Percentiles rank a stretch among this genome's conserved stretches.
Evolutionary conservation across 2,329 filamentous ascomycete genomes (phyloP).

Genomic region (Diplocarpon rosae): DNA sequence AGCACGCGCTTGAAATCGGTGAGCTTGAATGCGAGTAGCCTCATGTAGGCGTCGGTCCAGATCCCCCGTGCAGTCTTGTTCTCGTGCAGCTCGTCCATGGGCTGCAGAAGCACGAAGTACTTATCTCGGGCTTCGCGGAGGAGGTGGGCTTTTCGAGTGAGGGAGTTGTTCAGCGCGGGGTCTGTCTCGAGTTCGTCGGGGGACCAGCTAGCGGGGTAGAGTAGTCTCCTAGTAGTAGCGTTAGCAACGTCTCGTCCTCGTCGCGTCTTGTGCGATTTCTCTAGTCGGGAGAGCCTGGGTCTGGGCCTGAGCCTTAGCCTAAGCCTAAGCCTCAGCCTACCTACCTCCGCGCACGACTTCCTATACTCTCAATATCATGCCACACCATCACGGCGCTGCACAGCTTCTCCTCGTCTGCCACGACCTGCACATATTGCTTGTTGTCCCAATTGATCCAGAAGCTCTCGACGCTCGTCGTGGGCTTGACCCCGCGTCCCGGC

Average conservation of each 20-base stretch:
- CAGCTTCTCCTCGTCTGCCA: slow-evolving; percentile 20
- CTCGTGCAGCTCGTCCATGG: slow-evolving; percentile 16
- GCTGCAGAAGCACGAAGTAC: slow-evolving; percentile 20
- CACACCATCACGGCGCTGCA: slow-evolving; percentile 24
- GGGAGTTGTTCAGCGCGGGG: slow-evolving; percentile 8
- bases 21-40: slow-evolving; percentile 24
- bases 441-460: slow-evolving; percentile 19
- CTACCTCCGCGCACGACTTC: slow-evolving; percentile 20
- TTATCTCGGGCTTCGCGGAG: slow-evolving; percentile 15
- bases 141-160: slow-evolving; percentile 19
- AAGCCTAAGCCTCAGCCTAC: background rate
- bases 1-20: slow-evolving; percentile 21
- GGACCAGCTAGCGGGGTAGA: slow-evolving; percentile 23
- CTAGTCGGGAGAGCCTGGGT: no score
- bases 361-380: slow-evolving; percentile 23
- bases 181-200: slow-evolving; percentile 16
- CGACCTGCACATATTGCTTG: slow-evolving; percentile 23
- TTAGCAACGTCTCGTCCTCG: background rate
- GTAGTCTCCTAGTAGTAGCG: slow-evolving; percentile 10
- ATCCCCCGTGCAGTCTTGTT: slow-evolving; percentile 10
- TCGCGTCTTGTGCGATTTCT: background rate
- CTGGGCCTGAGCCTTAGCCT: no score
- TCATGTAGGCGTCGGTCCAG: slow-evolving; percentile 22
- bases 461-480: slow-evolving; percentile 14
- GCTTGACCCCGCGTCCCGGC: slow-evolving; percentile 4